These are phyloP conservation scores for Lasiodiplodia theobromae DNA, from an alignment of 2,329 filamentous ascomycete species.

Conservation along the genomic window DNA sequence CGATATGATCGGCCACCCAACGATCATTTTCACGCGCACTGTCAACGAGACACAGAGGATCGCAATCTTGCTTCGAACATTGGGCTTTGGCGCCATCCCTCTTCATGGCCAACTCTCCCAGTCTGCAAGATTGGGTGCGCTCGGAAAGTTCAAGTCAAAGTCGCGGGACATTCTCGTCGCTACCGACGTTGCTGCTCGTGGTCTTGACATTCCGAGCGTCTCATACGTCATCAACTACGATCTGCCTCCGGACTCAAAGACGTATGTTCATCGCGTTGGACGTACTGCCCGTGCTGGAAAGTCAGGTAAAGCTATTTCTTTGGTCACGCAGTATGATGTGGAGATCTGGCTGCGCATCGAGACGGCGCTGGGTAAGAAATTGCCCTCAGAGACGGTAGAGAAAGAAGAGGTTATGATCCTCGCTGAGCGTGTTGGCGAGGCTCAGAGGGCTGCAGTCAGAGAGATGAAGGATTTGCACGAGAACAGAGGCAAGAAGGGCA, in stretches of 20 bases:
- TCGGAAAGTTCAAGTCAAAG: conserved; percentile 87
- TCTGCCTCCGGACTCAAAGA: conserved; percentile 83
- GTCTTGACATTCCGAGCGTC: conserved; percentile 91
- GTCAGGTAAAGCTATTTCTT: conserved; percentile 77
- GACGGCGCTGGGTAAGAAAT: conserved; percentile 78
- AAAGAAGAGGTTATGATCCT: conserved; percentile 89
- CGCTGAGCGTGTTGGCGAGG: conserved; percentile 78
- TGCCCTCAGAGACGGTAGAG: conserved; percentile 71
- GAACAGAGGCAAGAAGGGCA: conserved; percentile 61
- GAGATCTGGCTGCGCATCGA: conserved; percentile 85
- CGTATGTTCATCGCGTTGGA: conserved; percentile 88
- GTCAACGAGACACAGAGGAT: conserved; percentile 89
- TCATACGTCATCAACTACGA: conserved; percentile 89
- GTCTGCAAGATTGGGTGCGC: conserved; percentile 81
- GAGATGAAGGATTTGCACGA: conserved; percentile 85
- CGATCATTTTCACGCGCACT: conserved; percentile 90
- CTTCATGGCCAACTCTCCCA: conserved; percentile 93
- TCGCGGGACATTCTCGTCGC: conserved; percentile 87
- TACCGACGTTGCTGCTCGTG: conserved; percentile 91
- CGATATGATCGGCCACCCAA: conserved; percentile 83
- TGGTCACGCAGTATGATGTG: conserved; percentile 88
- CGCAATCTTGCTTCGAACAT: conserved; percentile 78
- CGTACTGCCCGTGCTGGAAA: conserved; percentile 88
- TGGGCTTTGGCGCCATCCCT: conserved; percentile 90
- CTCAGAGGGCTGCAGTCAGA: conserved; percentile 77